Conservation (phyloP, 73 alveolate genomes). For the Paramecium biaurelia region DNA sequence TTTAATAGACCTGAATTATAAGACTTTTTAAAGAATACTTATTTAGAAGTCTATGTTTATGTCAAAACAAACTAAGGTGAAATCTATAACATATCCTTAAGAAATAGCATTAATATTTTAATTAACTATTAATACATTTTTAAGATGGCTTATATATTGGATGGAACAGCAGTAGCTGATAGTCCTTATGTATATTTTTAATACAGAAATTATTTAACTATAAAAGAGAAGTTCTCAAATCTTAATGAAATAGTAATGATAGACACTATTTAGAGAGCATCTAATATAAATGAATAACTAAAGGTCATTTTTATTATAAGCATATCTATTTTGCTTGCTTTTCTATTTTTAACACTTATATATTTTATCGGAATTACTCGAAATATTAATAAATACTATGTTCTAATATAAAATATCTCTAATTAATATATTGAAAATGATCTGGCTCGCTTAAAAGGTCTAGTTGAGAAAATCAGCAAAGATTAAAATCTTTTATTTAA, state of each 20-base stretch:
- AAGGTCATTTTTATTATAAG: neutral
- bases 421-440: neutral
- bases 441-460: neutral
- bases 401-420: neutral
- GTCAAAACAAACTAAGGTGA: neutral
- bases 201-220: neutral
- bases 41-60: neutral
- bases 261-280: neutral
- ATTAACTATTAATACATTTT: neutral
- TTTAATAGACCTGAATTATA: constrained; percentile 18
- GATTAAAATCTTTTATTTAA: neutral
- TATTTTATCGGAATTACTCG: neutral
- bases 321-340: neutral
- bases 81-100: neutral
- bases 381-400: neutral
- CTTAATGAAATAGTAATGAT: neutral
- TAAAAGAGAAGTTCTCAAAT: neutral
- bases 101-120: neutral
- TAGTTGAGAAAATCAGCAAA: neutral
- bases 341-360: neutral
- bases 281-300: neutral
- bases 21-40: neutral
- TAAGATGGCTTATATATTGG: neutral
- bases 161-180: constrained; percentile 6
- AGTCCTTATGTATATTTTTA: constrained; percentile 27